Base-by-base conservation (phyloP, 2,329 filamentous ascomycete genomes). In the Pseudogymnoascus sp. region DNA sequence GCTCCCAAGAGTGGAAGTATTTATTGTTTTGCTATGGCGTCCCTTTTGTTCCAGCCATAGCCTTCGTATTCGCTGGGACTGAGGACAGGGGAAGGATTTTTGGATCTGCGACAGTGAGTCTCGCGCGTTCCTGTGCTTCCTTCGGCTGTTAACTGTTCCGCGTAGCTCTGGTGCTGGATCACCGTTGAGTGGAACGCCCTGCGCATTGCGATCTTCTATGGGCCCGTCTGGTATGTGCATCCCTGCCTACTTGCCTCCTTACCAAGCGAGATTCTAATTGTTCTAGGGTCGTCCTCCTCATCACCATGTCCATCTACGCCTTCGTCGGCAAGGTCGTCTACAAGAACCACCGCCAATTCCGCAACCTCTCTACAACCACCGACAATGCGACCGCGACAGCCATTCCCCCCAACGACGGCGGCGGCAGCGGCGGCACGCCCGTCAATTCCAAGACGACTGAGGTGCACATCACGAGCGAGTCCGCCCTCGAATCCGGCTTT, bases 151-250 rank as follows among this genome's bases (percentile, higher is more conserved):
- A 33, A 73, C 77, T 45, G 82, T 82, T 81, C 88, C 67, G 90
- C 16, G 25, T 16, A 71, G 70, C 75, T 94, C 35, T 94, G 90
- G 91, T 94, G 90, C 72, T 94, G 90, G 90, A 81, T 94, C 16
- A 78, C 81, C 4, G 72, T 77, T 5, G 74, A 83, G 3, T 91
- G 86, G 82, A 87, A 90, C 60, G 81, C 86, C 63, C 83, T 90
- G 72, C 86, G 90, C 33, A 86, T 94, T 63, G 84, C 84, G 5
- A 82, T 85, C 23, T 92, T 92, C 73, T 94, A 93, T 67, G 86
- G 78, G 0, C 87, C 87, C 1, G 80, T 89, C 61, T 90, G 87
- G 87, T 87, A 71, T 71, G 78, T 65, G 4, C 5, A 9, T 5
- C 7, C 28, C 28, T 41, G 28, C 25, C 22, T 5, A 8, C 14